phyloP scores from a whole-genome alignment of 1,284 basidiomycete genomes.

The Austroboletus olivaceoglutinosus region DNA sequence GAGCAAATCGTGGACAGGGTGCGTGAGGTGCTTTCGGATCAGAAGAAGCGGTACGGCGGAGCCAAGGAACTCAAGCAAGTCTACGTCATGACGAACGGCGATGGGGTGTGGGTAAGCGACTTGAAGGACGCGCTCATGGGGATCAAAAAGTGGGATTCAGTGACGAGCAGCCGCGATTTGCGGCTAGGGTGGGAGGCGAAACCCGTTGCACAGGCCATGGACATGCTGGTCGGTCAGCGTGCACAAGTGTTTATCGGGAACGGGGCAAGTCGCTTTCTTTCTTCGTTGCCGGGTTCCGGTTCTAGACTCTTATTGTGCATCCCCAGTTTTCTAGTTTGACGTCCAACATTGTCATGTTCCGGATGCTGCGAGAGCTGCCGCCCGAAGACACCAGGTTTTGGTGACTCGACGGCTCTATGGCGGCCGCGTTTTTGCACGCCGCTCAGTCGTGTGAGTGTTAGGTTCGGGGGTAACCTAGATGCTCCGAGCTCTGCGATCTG shows the following conservation, averaged over 20 bases:
- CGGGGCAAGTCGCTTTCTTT: constrained; percentile 39
- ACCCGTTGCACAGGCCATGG: constrained; percentile 47
- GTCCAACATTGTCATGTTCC: constrained; percentile 53
- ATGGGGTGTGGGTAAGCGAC: constrained; percentile 34
- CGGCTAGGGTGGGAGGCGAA: constrained; percentile 44
- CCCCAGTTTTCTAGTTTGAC: constrained; percentile 57
- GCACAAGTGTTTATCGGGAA: constrained; percentile 56
- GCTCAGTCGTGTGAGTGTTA: background rate
- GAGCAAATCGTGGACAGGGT: constrained; percentile 45
- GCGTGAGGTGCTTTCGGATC: constrained; percentile 35
- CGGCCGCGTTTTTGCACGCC: background rate
- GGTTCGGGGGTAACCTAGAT: background rate
- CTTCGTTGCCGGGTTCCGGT: background rate
- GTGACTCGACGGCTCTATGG: constrained; percentile 18
- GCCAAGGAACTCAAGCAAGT: constrained; percentile 32
- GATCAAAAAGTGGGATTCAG: constrained; percentile 36
- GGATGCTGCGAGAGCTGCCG: constrained; percentile 38
- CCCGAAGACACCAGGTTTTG: constrained; percentile 39
- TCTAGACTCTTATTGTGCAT: background rate
- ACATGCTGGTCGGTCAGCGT: constrained; percentile 50
- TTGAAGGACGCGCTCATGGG: constrained; percentile 32
- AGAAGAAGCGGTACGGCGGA: constrained; percentile 12
- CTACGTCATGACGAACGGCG: constrained; percentile 46
- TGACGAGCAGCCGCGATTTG: constrained; percentile 48
- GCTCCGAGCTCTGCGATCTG: background rate